phyloP scores from a whole-genome alignment of 306 rosid species.

The Rubus idaeus region DNA sequence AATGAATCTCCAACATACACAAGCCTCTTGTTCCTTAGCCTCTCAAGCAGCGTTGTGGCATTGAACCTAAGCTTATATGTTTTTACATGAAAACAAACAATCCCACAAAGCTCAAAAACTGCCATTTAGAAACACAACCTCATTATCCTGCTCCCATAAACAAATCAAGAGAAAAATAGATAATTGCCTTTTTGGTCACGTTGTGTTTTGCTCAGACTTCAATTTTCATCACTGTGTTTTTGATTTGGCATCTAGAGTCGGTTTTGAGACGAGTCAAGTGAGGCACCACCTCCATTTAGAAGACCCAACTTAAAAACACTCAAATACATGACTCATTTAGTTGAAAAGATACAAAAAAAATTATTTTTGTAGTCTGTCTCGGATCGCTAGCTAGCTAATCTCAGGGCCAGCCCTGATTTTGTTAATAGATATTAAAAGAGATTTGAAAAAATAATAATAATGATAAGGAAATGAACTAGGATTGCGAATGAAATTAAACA shows the following conservation, averaged over 20 bases:
- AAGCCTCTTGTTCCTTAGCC: conserved; percentile 79
- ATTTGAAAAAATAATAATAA: too few species aligned
- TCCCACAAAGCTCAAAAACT: conserved; percentile 60
- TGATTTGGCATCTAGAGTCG: too few species aligned
- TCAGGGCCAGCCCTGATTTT: too few species aligned
- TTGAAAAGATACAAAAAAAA: too few species aligned
- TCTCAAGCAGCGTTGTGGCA: conserved; percentile 72
- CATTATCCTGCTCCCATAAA: background rate
- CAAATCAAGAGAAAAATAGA: background rate
- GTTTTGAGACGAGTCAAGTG: too few species aligned
- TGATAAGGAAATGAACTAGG: background rate
- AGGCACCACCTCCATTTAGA: too few species aligned
- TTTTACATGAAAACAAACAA: conserved; percentile 52
- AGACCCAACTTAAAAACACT: too few species aligned
- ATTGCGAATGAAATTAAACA: background rate
- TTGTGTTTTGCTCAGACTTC: background rate
- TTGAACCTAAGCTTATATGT: conserved; percentile 62
- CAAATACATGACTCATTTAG: too few species aligned
- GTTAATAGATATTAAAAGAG: too few species aligned
- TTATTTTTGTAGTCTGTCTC: too few species aligned
- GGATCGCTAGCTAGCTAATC: too few species aligned
- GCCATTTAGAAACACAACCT: conserved; percentile 1
- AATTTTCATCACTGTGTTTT: background rate
- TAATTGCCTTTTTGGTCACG: background rate
- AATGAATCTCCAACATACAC: conserved; percentile 88